These are phyloP conservation scores for Trichoderma endophyticum DNA, from an alignment of 2,329 filamentous ascomycete species.

Conservation along the genomic window DNA sequence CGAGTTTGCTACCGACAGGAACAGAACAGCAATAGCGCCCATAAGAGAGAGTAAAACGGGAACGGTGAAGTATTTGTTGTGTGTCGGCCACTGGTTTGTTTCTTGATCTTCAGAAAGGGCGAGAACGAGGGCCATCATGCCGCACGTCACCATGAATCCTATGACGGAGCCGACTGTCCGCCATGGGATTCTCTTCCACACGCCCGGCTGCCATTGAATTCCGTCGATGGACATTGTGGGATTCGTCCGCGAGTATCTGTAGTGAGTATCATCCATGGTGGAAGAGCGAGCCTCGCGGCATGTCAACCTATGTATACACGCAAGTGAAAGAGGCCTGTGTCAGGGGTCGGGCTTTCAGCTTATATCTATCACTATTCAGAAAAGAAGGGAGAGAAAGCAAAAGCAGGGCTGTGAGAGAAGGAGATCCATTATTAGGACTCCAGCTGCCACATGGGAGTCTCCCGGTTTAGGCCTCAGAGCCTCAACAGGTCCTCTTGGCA, in stretches of 20 bases:
- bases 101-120: constrained; percentile 1
- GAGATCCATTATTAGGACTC: background rate
- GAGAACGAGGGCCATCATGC: constrained; percentile 5
- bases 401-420: background rate
- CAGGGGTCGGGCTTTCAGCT: background rate
- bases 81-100: constrained; percentile 1
- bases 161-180: background rate
- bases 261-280: background rate
- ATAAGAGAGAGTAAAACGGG: constrained; percentile 7
- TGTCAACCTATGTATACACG: background rate
- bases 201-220: constrained; percentile 8
- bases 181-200: constrained; percentile 11
- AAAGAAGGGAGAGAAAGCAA: background rate
- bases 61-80: constrained; percentile 1
- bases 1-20: background rate
- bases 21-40: background rate
- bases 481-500: background rate
- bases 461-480: background rate
- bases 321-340: background rate
- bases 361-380: background rate
- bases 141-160: background rate
- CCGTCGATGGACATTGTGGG: background rate
- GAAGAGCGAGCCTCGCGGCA: background rate
- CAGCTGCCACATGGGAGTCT: background rate
- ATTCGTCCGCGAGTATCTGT: background rate